These are phyloP conservation scores for Orbilia ellipsospora DNA, from an alignment of 2,329 filamentous ascomycete genomes.

Conservation along the genomic window DNA sequence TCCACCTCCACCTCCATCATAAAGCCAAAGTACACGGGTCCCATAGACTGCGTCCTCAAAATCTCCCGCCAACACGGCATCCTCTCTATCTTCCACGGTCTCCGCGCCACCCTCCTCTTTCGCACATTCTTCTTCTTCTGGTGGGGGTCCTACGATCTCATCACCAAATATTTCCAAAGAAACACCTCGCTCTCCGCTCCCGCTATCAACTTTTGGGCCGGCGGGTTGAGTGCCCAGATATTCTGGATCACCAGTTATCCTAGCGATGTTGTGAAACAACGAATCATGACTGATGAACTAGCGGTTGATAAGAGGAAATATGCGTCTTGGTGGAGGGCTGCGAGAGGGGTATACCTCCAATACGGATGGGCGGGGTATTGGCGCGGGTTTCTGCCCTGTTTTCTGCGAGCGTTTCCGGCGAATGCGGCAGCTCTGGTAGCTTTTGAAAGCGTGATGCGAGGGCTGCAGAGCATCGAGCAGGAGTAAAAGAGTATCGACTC, in stretches of 20 bases:
- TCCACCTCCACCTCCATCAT: constrained; percentile 79
- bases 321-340: constrained; percentile 81
- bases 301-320: constrained; percentile 77
- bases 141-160: constrained; percentile 94
- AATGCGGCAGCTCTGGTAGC: constrained; percentile 93
- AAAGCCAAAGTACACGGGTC: constrained; percentile 83
- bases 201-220: constrained; percentile 95
- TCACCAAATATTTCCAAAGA: constrained; percentile 75
- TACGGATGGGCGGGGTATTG: constrained; percentile 83
- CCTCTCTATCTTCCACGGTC: constrained; percentile 83
- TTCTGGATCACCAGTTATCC: constrained; percentile 96
- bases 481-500: background rate
- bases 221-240: constrained; percentile 88
- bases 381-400: constrained; percentile 93
- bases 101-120: constrained; percentile 86
- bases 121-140: constrained; percentile 96
- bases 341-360: constrained; percentile 78
- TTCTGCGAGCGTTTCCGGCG: constrained; percentile 91
- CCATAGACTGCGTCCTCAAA: constrained; percentile 77
- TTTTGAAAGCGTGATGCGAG: constrained; percentile 84
- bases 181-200: constrained; percentile 79
- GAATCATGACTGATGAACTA: constrained; percentile 90
- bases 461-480: constrained; percentile 25
- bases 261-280: constrained; percentile 92
- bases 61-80: constrained; percentile 73